Conservation (phyloP, 208 protist species). For the Acanthamoeba culbertsoni region DNA sequence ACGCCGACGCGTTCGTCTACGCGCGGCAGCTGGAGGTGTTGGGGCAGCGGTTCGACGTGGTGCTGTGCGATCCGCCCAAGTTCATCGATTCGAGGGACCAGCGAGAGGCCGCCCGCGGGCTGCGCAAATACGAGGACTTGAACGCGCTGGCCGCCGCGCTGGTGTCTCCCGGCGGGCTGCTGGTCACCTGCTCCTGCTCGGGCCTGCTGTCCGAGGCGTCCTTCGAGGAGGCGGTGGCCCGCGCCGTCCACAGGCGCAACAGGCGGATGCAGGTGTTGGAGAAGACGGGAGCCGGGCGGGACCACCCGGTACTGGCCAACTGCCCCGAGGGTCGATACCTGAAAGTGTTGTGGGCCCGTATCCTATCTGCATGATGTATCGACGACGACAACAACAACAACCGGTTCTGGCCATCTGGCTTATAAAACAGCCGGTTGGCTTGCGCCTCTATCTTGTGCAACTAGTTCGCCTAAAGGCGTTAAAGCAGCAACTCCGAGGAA, state of each 20-base stretch:
- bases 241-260: background rate
- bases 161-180: background rate
- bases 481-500: no score
- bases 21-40: background rate
- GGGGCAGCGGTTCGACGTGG: background rate
- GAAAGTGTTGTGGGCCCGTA: background rate
- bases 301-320: background rate
- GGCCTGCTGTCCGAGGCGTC: background rate
- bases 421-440: no score
- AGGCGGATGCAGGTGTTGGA: conserved; percentile 1
- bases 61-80: conserved; percentile 38
- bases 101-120: background rate
- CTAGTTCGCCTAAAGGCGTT: no score
- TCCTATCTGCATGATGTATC: no score
- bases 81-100: background rate
- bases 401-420: no score
- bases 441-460: no score
- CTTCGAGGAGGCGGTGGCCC: conserved; percentile 2
- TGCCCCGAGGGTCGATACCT: conserved; percentile 29
- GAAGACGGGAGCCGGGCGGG: background rate
- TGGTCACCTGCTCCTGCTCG: conserved; percentile 19
- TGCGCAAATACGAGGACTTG: conserved; percentile 30
- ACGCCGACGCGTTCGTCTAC: conserved; percentile 22
- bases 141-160: conserved; percentile 1
- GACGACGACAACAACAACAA: no score